A percentile compares a stretch with the other conserved stretches of the same genome.
Conservation (phyloP, 768 basidiomycete genomes). For the Astraeus odoratus region DNA sequence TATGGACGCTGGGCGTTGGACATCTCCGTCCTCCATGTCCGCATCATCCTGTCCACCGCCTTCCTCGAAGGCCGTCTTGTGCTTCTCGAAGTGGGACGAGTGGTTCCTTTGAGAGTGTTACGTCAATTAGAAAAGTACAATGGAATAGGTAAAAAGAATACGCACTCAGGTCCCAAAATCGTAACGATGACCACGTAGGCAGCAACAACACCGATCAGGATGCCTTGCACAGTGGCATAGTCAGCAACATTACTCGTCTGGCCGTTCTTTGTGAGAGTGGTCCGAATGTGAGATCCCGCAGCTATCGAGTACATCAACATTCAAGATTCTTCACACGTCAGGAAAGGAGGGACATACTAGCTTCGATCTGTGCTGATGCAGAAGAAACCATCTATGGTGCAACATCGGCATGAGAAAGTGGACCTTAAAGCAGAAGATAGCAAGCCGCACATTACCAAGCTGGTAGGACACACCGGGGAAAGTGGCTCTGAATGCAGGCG, state of each 20-base stretch:
- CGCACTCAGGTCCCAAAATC: constrained; percentile 73
- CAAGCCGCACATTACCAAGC: constrained; percentile 50
- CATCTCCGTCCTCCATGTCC: constrained; percentile 16
- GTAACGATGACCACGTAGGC: constrained; percentile 72
- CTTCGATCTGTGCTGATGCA: constrained; percentile 76
- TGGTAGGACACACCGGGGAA: constrained; percentile 87
- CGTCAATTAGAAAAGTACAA: not conserved
- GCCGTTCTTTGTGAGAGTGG: constrained; percentile 39
- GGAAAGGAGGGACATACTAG: constrained; percentile 35
- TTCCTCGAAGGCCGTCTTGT: constrained; percentile 72
- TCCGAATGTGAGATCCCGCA: constrained; percentile 53
- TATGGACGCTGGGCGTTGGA: not conserved
- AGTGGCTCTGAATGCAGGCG: constrained; percentile 82
- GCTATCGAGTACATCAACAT: constrained; percentile 30
- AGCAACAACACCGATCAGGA: constrained; percentile 78
- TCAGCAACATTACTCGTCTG: constrained; percentile 41
- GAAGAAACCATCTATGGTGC: constrained; percentile 52
- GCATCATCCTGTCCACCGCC: constrained; percentile 53
- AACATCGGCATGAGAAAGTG: not conserved
- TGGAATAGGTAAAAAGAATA: constrained; percentile 7
- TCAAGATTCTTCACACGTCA: not conserved
- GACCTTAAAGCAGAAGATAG: not conserved
- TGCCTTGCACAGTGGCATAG: constrained; percentile 77
- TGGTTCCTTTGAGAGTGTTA: constrained; percentile 49
- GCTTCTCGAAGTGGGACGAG: constrained; percentile 77